Evolutionary conservation across 2,329 filamentous ascomycete genomes (phyloP), one percentile per base, ranked within the genome.

Genomic region (Neonectria sp.): DNA sequence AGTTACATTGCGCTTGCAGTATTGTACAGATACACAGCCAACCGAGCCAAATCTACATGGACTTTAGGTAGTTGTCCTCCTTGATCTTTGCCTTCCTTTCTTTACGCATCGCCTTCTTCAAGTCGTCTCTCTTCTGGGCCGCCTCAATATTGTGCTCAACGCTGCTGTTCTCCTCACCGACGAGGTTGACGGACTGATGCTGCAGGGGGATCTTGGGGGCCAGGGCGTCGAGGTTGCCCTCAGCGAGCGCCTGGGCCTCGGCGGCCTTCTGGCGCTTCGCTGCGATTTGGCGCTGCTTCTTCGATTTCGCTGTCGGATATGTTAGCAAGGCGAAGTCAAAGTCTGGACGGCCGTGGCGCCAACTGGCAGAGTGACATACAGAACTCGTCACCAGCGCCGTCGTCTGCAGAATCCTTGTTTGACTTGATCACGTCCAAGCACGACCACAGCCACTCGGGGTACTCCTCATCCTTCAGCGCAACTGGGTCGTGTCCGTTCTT

Each of bases 51-150:
- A 31, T 72, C 83, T 85, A 90, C 92, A 95, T 94, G 49, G 90
- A 89, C 88, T 92, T 93, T 82, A 96, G 88, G 87, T 95, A 96
- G 83, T 96, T 96, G 78, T 82, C 83, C 86, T 96, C 93, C 89
- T 95, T 95, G 78, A 96, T 96, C 82, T 87, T 89, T 67, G 88
- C 89, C 82, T 91, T 89, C 78, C 93, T 86, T 84, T 94, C 92
- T 79, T 88, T 88, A 77, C 93, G 88, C 92, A 95, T 91, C 37
- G 90, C 90, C 82, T 86, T 88, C 71, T 86, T 92, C 75, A 95
- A 83, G 74, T 91, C 89, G 69, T 87, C 85, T 77, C 92, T 85
- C 77, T 88, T 84, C 33, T 79, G 75, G 11, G 78, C 81, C 37
- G 88, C 86, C 57, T 78, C 77, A 37, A 90, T 66, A 55, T 87